Conservation (phyloP, 371 early-diverging fungal genomes). For the Rhizopus delemar region DNA sequence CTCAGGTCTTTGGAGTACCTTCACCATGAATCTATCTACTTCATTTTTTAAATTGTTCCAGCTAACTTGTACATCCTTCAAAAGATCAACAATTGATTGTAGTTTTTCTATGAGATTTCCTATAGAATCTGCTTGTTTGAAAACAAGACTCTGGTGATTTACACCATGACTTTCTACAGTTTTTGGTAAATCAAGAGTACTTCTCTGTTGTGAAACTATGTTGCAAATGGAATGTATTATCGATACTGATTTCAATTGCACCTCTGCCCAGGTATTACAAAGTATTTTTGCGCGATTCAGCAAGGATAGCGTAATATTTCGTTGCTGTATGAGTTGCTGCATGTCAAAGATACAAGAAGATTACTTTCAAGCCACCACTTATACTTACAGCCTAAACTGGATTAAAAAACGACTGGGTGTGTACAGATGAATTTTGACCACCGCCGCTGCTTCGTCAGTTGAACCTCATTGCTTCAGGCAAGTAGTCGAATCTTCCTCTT, state of each 20-base stretch:
- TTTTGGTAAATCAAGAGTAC: conserved; percentile 12
- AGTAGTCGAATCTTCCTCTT: conserved; percentile 25
- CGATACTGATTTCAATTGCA: conserved; percentile 7
- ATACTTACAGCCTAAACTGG: no score
- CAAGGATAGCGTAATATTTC: conserved; percentile 12
- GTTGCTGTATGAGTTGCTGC: conserved; percentile 22
- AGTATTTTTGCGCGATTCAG: conserved; percentile 12
- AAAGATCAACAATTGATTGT: background rate
- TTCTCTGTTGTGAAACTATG: conserved; percentile 21
- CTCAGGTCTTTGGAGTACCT: background rate
- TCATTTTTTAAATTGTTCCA: conserved; percentile 16
- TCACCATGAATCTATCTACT: conserved; percentile 11
- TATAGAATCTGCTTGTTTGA: conserved; percentile 23
- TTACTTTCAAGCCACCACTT: background rate
- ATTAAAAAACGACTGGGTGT: background rate
- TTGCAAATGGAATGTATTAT: conserved; percentile 19
- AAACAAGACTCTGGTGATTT: conserved; percentile 12
- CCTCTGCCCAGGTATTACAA: conserved; percentile 18
- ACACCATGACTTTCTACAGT: conserved; percentile 10
- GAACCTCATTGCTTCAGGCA: background rate
- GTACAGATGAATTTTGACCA: background rate
- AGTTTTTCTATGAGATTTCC: conserved; percentile 9
- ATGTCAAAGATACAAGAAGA: conserved; percentile 4
- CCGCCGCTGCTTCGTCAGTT: background rate
- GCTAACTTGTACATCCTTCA: conserved; percentile 9